Evolutionary conservation across 164 flowering plant genomes (phyloP).

Genomic region (Vitis rupestris): DNA sequence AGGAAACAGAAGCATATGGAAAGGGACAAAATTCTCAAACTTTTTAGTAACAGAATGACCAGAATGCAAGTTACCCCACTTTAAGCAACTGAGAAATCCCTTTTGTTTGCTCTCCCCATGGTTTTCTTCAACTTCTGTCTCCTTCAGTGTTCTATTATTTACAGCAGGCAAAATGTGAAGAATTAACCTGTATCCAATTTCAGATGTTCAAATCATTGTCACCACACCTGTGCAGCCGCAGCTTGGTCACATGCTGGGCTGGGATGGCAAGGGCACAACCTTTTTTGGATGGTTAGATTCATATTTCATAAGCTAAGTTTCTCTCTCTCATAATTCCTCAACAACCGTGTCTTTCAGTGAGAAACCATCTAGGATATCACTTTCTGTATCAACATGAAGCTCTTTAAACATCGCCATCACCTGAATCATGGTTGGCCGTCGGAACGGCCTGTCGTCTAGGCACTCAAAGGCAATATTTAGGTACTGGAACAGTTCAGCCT

Average conservation of each 20-base stretch:
- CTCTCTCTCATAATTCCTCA: constrained; percentile 55
- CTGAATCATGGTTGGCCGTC: constrained; percentile 93
- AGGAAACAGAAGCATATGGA: constrained; percentile 8
- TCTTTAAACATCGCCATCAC: constrained; percentile 94
- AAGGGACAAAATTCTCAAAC: constrained; percentile 5
- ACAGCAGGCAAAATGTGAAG: constrained; percentile 21
- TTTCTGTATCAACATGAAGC: constrained; percentile 66
- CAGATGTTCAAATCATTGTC: neutral
- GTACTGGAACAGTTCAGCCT: constrained; percentile 63
- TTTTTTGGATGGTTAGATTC: neutral
- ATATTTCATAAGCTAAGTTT: constrained; percentile 14
- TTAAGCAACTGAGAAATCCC: constrained; percentile 6
- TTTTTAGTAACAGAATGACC: neutral
- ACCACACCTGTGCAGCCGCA: neutral
- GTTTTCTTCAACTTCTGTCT: constrained; percentile 12
- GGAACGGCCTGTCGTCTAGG: constrained; percentile 73
- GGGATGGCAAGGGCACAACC: neutral
- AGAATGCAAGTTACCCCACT: neutral
- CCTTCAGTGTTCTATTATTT: constrained; percentile 27
- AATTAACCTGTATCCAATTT: neutral
- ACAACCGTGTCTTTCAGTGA: constrained; percentile 51
- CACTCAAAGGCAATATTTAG: constrained; percentile 73
- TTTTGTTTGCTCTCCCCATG: constrained; percentile 1
- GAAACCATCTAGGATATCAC: constrained; percentile 64
- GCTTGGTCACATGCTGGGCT: neutral